These are phyloP conservation scores for Xylaria castorea DNA, from an alignment of 495 filamentous ascomycete genomes.

Conservation along the genomic window DNA sequence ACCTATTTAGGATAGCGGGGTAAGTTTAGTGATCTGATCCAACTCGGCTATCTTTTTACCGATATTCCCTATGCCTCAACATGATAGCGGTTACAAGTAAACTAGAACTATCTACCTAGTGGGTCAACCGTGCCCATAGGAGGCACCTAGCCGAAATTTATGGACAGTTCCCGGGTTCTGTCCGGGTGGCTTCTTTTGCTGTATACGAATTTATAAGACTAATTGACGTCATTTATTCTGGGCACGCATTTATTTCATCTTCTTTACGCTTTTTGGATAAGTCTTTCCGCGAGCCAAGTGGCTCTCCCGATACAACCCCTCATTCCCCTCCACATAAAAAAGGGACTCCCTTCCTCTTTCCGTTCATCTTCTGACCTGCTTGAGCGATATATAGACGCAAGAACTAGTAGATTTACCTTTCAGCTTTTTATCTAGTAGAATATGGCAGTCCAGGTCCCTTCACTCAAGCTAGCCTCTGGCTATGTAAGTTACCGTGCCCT, in stretches of 20 bases:
- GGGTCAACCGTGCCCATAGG: neutral
- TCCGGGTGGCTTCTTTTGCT: neutral
- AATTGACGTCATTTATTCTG: neutral
- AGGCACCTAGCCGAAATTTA: too few species aligned
- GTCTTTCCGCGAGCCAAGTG: neutral
- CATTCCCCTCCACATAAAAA: neutral
- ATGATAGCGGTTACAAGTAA: neutral
- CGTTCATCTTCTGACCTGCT: neutral
- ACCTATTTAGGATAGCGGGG: neutral
- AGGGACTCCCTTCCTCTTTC: neutral
- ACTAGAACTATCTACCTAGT: neutral
- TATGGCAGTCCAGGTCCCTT: constrained; percentile 37
- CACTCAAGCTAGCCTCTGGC: constrained; percentile 41
- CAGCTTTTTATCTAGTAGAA: neutral
- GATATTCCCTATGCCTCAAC: neutral
- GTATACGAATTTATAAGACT: neutral
- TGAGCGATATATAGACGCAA: neutral
- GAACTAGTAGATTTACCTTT: neutral
- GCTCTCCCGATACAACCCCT: neutral
- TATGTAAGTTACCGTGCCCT: constrained; percentile 30
- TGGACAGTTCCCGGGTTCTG: too few species aligned
- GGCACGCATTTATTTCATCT: neutral
- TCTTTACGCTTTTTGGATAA: neutral
- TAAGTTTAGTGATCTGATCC: neutral
- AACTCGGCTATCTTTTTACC: neutral